Conservation (phyloP, 2,329 filamentous ascomycete species). For the Colletotrichum sp. region DNA sequence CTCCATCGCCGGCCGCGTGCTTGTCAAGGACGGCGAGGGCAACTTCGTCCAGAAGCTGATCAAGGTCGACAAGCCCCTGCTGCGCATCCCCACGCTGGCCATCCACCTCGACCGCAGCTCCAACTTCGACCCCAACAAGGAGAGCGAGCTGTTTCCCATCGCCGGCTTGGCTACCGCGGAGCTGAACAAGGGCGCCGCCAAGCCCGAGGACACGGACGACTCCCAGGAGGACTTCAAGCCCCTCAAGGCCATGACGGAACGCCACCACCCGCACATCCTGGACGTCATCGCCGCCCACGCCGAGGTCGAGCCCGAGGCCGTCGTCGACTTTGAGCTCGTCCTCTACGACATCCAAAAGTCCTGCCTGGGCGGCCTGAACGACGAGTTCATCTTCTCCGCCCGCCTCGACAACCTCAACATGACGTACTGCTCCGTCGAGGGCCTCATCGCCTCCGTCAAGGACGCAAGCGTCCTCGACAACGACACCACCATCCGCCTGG, state of each 20-base stretch:
- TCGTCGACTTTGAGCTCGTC: constrained; percentile 95
- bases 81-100: constrained; percentile 90
- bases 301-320: constrained; percentile 69
- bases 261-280: constrained; percentile 88
- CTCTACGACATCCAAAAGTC: constrained; percentile 95
- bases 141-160: constrained; percentile 94
- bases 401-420: constrained; percentile 95
- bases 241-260: constrained; percentile 76
- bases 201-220: constrained; percentile 40
- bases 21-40: constrained; percentile 77
- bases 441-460: constrained; percentile 79
- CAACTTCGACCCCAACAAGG: constrained; percentile 94
- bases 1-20: constrained; percentile 84
- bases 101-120: constrained; percentile 90
- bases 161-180: constrained; percentile 86
- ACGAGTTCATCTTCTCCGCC: constrained; percentile 96
- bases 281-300: constrained; percentile 84
- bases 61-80: constrained; percentile 87
- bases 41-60: constrained; percentile 83
- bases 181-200: constrained; percentile 71
- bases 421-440: constrained; percentile 90
- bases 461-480: constrained; percentile 69
- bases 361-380: constrained; percentile 84
- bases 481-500: constrained; percentile 85
- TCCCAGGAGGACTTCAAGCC: constrained; percentile 69